Evolutionary conservation across 129 eudicot species (phyloP).

Genomic region (Calendula officinalis): DNA sequence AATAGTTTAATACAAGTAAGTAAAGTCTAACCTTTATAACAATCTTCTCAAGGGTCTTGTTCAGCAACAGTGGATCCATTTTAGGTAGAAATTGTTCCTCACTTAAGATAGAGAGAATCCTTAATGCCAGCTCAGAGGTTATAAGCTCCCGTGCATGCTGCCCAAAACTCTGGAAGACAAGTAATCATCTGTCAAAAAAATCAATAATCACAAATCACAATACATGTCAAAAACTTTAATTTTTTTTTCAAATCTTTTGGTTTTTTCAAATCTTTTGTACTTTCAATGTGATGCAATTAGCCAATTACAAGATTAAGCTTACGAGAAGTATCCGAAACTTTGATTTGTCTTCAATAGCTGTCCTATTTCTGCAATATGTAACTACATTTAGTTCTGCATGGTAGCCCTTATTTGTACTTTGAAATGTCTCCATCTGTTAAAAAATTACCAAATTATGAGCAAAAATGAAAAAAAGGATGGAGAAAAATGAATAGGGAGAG

Average conservation of each 20-base stretch:
- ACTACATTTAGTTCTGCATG: constrained; percentile 74
- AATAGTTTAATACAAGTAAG: neutral
- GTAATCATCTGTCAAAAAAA: constrained; percentile 99
- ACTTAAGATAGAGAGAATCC: constrained; percentile 84
- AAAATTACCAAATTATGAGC: constrained; percentile 12
- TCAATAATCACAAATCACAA: constrained; percentile 84
- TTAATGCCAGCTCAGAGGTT: constrained; percentile 89
- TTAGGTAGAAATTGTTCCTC: constrained; percentile 94
- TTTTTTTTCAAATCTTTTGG: neutral
- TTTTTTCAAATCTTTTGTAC: constrained; percentile 23
- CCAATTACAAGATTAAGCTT: constrained; percentile 38
- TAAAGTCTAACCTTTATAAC: constrained; percentile 67
- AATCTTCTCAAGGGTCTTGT: constrained; percentile 74
- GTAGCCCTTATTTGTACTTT: constrained; percentile 66
- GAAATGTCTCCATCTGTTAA: constrained; percentile 69
- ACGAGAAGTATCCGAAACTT: constrained; percentile 89
- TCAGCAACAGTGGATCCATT: constrained; percentile 52
- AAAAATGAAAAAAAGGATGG: constrained; percentile 1
- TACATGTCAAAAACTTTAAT: constrained; percentile 32
- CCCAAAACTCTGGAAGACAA: constrained; percentile 99
- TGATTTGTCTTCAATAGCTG: constrained; percentile 63
- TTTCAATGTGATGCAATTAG: too few relatives aligned
- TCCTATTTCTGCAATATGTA: constrained; percentile 68
- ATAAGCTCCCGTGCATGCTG: constrained; percentile 99
- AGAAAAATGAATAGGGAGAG: neutral